Percentiles rank a stretch among this genome's conserved stretches.
phyloP scores from a whole-genome alignment of 2,329 filamentous ascomycete genomes.

The Aaosphaeria arxii region DNA sequence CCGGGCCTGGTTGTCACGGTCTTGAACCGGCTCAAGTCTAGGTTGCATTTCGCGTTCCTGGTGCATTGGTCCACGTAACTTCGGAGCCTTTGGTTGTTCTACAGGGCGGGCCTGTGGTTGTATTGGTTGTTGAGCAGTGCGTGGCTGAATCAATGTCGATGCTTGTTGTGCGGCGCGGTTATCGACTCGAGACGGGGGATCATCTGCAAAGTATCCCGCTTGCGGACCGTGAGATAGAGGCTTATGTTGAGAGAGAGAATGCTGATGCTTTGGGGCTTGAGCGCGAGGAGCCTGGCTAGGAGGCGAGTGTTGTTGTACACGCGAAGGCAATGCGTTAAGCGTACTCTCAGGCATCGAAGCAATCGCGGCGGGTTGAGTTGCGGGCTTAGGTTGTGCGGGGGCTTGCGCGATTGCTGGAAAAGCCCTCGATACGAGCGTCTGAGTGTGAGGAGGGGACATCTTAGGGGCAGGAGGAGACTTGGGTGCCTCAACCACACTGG shows the following conservation, averaged over 20 bases:
- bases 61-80: constrained; percentile 20
- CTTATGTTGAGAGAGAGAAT: constrained; percentile 25
- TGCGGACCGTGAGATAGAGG: constrained; percentile 26
- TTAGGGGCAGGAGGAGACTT: constrained; percentile 37
- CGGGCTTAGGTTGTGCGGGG: constrained; percentile 23
- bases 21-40: constrained; percentile 26
- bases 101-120: constrained; percentile 21
- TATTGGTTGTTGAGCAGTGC: constrained; percentile 25
- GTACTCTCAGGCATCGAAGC: constrained; percentile 23
- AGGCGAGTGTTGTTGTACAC: constrained; percentile 29
- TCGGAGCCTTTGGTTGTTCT: constrained; percentile 24
- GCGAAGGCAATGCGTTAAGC: constrained; percentile 23
- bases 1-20: constrained; percentile 27
- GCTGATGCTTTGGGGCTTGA: constrained; percentile 24
- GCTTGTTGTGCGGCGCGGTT: constrained; percentile 28
- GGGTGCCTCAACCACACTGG: constrained; percentile 31
- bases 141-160: constrained; percentile 11
- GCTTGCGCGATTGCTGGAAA: constrained; percentile 34
- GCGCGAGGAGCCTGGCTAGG: constrained; percentile 19
- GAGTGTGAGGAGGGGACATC: constrained; percentile 33
- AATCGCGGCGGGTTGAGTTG: constrained; percentile 18
- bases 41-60: constrained; percentile 23
- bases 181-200: constrained; percentile 24
- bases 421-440: constrained; percentile 14
- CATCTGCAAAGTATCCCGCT: constrained; percentile 36